These are phyloP conservation scores for Glonium stellatum DNA, from an alignment of 495 filamentous ascomycete species.

Conservation along the genomic window DNA sequence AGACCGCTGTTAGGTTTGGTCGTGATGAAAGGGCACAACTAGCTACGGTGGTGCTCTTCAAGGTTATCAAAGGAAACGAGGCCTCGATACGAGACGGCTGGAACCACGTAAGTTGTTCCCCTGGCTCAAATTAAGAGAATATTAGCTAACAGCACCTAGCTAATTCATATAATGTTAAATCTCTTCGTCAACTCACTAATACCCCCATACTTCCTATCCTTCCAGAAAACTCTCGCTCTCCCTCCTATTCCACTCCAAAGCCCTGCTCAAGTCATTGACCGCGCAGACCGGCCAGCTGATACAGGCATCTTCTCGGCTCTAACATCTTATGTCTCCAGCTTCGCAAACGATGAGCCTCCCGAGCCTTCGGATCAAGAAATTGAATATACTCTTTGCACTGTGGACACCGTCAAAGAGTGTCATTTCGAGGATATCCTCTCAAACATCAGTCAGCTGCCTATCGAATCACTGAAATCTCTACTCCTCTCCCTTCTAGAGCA, in stretches of 20 bases:
- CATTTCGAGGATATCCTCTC: slow-evolving; percentile 73
- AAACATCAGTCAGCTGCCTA: slow-evolving; percentile 72
- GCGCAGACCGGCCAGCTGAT: slow-evolving; percentile 67
- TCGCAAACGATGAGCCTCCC: slow-evolving; percentile 94
- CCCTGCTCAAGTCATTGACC: slow-evolving; percentile 89
- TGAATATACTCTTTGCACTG: slow-evolving; percentile 87
- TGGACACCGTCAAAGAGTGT: slow-evolving; percentile 89
- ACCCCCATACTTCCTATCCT: slow-evolving; percentile 70
- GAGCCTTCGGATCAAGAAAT: slow-evolving; percentile 96
- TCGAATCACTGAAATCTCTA: slow-evolving; percentile 57
- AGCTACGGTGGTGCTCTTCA: slow-evolving; percentile 88
- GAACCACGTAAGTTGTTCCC: slow-evolving; percentile 59
- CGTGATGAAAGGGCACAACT: slow-evolving; percentile 88
- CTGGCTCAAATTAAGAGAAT: not conserved
- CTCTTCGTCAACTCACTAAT: slow-evolving; percentile 94
- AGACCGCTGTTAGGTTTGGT: slow-evolving; percentile 94
- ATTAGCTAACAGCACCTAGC: slow-evolving; percentile 43
- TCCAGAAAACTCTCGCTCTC: slow-evolving; percentile 63
- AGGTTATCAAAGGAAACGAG: slow-evolving; percentile 80
- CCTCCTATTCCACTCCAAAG: slow-evolving; percentile 81
- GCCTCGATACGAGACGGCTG: slow-evolving; percentile 68
- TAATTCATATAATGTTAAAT: slow-evolving; percentile 87
- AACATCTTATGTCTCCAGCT: slow-evolving; percentile 94
- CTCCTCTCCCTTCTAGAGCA: slow-evolving; percentile 70
- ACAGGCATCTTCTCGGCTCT: slow-evolving; percentile 86